Conservation (phyloP, 257 asterid genomes). For the Solanum commersonii region DNA sequence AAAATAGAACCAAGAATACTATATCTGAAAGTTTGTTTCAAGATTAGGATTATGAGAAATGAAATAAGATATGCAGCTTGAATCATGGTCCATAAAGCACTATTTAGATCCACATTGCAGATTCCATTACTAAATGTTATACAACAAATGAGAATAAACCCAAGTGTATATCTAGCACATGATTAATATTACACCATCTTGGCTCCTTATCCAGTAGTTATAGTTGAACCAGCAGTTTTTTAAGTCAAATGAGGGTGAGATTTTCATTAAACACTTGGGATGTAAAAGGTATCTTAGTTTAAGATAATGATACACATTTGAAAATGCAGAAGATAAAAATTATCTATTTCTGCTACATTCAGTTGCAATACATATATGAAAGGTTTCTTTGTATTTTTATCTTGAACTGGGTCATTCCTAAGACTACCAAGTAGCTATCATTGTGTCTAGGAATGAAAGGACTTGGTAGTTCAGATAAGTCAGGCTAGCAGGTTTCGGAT, state of each 20-base stretch:
- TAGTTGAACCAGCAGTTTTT: background rate
- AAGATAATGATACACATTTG: background rate
- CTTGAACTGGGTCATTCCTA: background rate
- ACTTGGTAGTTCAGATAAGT: background rate
- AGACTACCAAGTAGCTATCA: background rate
- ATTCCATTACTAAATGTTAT: background rate
- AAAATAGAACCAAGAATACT: background rate
- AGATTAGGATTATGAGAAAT: background rate
- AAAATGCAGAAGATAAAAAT: background rate
- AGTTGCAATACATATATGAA: background rate
- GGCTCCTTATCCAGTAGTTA: background rate
- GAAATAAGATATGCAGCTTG: background rate
- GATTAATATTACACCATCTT: background rate
- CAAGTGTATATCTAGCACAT: background rate
- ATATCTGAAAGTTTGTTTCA: background rate
- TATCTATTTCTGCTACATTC: background rate
- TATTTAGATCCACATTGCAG: background rate
- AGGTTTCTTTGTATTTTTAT: background rate
- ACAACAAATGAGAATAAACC: background rate
- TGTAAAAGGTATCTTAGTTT: background rate
- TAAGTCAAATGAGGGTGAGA: background rate
- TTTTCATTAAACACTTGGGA: background rate
- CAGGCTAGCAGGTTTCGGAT: background rate
- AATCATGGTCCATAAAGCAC: background rate
- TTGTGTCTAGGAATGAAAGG: background rate